Evolutionary conservation across 306 rosid species (phyloP).

Genomic region (Clitoria ternatea): DNA sequence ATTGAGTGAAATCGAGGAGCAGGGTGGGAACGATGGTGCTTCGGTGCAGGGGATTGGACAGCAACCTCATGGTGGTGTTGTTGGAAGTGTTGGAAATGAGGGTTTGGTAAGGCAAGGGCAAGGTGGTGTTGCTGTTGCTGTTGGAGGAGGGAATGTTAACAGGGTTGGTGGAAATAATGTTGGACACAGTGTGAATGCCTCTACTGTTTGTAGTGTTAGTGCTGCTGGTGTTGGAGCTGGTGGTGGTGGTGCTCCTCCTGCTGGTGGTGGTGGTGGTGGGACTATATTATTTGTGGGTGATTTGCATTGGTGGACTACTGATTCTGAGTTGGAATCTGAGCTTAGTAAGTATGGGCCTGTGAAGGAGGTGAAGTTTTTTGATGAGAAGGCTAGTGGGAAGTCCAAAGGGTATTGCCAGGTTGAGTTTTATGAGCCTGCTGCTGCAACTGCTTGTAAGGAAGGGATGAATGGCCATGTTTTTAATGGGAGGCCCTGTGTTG

Average conservation of each 20-base stretch:
- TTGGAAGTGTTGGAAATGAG: constrained; percentile 49
- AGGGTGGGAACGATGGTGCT: constrained; percentile 42
- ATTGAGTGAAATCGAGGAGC: constrained; percentile 58
- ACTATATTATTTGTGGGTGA: constrained; percentile 91
- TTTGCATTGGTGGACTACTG: constrained; percentile 99
- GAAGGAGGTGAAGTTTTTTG: constrained; percentile 89
- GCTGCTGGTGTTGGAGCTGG: constrained; percentile 30
- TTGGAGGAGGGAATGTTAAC: constrained; percentile 37
- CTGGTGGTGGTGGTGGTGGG: constrained; percentile 49
- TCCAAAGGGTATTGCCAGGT: constrained; percentile 97
- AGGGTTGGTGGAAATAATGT: constrained; percentile 45
- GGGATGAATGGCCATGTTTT: constrained; percentile 82
- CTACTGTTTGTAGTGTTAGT: constrained; percentile 21
- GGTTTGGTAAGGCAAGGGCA: constrained; percentile 57
- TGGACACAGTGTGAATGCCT: constrained; percentile 41
- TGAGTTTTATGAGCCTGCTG: constrained; percentile 69
- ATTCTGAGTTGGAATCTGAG: constrained; percentile 81
- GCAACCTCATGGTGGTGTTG: constrained; percentile 42
- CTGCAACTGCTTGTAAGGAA: constrained; percentile 83
- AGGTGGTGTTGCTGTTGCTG: constrained; percentile 29
- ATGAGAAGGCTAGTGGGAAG: constrained; percentile 98
- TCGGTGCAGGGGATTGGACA: constrained; percentile 54
- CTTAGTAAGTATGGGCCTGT: constrained; percentile 84
- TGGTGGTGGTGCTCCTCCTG: constrained; percentile 25
- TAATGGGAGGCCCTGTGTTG: constrained; percentile 89